These are phyloP conservation scores for Paramecium biaurelia DNA, from an alignment of 73 alveolate species.

Conservation along the genomic window DNA sequence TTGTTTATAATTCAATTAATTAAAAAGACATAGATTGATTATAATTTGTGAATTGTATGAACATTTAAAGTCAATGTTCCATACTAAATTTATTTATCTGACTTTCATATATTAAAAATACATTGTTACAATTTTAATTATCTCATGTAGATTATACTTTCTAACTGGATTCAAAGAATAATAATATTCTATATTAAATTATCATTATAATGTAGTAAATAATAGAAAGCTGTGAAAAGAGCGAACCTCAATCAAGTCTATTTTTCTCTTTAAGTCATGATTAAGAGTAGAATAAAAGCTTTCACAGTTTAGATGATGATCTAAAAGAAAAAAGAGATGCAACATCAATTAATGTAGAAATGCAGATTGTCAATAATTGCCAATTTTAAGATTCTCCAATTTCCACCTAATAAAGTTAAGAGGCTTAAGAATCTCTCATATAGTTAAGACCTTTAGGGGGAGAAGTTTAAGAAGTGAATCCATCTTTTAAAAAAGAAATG, in stretches of 20 bases:
- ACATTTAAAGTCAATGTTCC: no score
- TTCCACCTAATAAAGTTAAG: neutral
- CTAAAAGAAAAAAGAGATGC: neutral
- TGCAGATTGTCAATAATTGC: neutral
- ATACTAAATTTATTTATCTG: no score
- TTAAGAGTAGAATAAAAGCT: neutral
- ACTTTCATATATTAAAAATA: neutral
- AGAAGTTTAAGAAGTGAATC: neutral
- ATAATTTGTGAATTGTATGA: no score
- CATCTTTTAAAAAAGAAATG: neutral
- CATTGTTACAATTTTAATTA: no score
- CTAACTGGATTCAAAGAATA: neutral
- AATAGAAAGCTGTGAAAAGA: neutral
- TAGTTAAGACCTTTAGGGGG: neutral
- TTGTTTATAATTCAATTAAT: no score
- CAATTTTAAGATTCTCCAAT: neutral
- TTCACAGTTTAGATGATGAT: neutral
- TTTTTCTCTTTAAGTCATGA: neutral
- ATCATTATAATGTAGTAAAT: neutral
- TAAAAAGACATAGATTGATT: no score
- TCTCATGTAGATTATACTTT: neutral
- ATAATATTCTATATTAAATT: neutral
- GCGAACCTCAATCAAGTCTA: neutral
- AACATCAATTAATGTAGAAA: neutral
- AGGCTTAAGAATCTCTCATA: neutral